Conservation (phyloP, 371 early-diverging fungal species). For the Haplosporangium sp. region DNA sequence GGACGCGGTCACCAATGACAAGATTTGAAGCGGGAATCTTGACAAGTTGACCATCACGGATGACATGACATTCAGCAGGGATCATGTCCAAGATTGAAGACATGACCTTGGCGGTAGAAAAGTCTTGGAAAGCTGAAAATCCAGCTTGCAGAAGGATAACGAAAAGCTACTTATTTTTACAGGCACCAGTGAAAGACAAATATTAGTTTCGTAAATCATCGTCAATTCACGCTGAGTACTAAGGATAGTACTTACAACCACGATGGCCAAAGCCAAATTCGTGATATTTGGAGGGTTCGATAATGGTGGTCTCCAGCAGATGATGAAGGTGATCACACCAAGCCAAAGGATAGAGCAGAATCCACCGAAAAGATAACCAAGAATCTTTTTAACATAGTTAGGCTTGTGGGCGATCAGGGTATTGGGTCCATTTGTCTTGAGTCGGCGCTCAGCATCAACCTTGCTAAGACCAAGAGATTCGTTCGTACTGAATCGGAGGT, state of each 20-base stretch:
- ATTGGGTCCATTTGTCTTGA: slow-evolving; percentile 64
- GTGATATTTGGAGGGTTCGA: slow-evolving; percentile 55
- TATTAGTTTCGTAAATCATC: neutral
- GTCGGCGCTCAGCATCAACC: slow-evolving; percentile 56
- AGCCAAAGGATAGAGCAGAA: slow-evolving; percentile 64
- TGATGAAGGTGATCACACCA: slow-evolving; percentile 58
- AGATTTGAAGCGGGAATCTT: slow-evolving; percentile 60
- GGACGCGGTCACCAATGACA: slow-evolving; percentile 72
- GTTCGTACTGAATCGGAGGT: slow-evolving; percentile 61
- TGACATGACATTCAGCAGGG: slow-evolving; percentile 67
- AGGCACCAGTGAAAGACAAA: neutral
- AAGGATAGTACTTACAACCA: slow-evolving; percentile 48
- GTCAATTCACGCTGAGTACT: neutral
- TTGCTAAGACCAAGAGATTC: slow-evolving; percentile 58
- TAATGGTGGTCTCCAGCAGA: slow-evolving; percentile 61
- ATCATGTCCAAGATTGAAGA: slow-evolving; percentile 80
- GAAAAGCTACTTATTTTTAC: slow-evolving; percentile 51
- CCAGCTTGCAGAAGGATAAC: slow-evolving; percentile 73
- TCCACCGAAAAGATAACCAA: slow-evolving; percentile 63
- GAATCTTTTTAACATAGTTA: slow-evolving; percentile 60
- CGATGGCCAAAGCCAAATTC: slow-evolving; percentile 62
- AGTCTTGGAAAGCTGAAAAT: slow-evolving; percentile 83
- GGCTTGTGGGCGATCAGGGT: slow-evolving; percentile 60
- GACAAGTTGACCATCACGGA: slow-evolving; percentile 67
- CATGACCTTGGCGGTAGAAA: slow-evolving; percentile 78